Conservation (phyloP, 2,329 filamentous ascomycete genomes). For the Colletotrichum ledebouriae region DNA sequence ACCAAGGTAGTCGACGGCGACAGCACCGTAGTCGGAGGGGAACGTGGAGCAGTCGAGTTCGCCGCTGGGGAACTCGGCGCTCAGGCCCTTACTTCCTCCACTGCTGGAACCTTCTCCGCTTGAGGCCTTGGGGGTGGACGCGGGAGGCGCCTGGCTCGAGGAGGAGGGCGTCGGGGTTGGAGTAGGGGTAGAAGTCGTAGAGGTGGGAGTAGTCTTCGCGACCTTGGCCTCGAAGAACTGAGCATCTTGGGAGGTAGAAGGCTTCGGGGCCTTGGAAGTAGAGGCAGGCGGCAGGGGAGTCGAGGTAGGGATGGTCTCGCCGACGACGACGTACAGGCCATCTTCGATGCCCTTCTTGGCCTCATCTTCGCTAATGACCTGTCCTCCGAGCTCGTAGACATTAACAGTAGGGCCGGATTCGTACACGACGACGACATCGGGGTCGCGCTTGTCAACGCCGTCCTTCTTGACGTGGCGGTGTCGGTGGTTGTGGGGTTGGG, state of each 20-base stretch:
- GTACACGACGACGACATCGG: conserved; percentile 64
- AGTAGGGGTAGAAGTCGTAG: conserved; percentile 49
- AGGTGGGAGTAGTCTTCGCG: conserved; percentile 50
- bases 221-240: conserved; percentile 66
- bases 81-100: conserved; percentile 65
- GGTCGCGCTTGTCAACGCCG: conserved; percentile 61
- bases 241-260: conserved; percentile 54
- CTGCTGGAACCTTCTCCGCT: conserved; percentile 43
- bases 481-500: conserved; percentile 71
- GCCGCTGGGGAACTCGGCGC: conserved; percentile 81
- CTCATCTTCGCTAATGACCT: conserved; percentile 71
- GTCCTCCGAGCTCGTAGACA: conserved; percentile 79
- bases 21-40: conserved; percentile 84
- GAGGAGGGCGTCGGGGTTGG: conserved; percentile 43
- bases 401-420: conserved; percentile 74
- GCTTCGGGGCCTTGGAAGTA: conserved; percentile 50
- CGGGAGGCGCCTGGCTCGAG: conserved; percentile 46
- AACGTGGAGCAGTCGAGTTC: conserved; percentile 78
- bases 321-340: conserved; percentile 77
- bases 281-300: conserved; percentile 58
- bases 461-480: conserved; percentile 71
- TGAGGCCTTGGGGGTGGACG: conserved; percentile 46
- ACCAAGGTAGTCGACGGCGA: conserved; percentile 76
- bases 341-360: conserved; percentile 79
- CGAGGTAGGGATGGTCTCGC: conserved; percentile 69